A percentile compares a stretch with the other conserved stretches of the same genome.
These are phyloP conservation scores for Domatiomyces globalis DNA, from an alignment of 2,329 filamentous ascomycete genomes.

Conservation along the genomic window DNA sequence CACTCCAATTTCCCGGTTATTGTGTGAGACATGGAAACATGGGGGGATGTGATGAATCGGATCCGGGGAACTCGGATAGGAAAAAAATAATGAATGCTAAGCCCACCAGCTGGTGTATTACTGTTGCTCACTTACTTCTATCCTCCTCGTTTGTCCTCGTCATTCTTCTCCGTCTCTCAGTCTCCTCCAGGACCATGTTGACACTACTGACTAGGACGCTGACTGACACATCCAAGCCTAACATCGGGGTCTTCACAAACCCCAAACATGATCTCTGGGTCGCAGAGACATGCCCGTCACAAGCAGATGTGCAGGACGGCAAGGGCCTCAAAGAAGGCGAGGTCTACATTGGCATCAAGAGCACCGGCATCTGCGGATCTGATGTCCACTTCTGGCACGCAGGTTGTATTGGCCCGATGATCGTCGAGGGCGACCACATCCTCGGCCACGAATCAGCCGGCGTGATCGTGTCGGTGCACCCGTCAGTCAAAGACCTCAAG, in stretches of 20 bases:
- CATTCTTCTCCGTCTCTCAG: no score
- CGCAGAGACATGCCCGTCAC: slow-evolving; percentile 57
- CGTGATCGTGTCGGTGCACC: slow-evolving; percentile 58
- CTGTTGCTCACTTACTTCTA: not conserved
- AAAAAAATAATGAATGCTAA: not conserved
- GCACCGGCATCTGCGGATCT: slow-evolving; percentile 91
- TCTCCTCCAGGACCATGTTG: no score
- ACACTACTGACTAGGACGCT: not conserved
- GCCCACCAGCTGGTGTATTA: not conserved
- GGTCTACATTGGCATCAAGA: slow-evolving; percentile 78
- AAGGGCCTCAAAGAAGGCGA: slow-evolving; percentile 62
- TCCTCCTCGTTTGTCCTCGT: not conserved
- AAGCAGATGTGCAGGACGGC: slow-evolving; percentile 58
- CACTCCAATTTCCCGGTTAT: not conserved
- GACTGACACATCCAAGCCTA: slow-evolving; percentile 26
- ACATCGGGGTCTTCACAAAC: slow-evolving; percentile 95
- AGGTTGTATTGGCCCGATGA: slow-evolving; percentile 90
- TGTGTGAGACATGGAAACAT: not conserved
- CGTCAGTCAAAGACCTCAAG: slow-evolving; percentile 63
- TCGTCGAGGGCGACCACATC: slow-evolving; percentile 76
- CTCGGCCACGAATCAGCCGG: slow-evolving; percentile 86
- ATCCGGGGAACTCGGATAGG: not conserved
- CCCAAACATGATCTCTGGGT: slow-evolving; percentile 86
- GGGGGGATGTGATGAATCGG: not conserved
- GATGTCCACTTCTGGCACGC: slow-evolving; percentile 97